These are phyloP conservation scores for Scutellaria barbata DNA, from an alignment of 257 asterid species.

Conservation along the genomic window DNA sequence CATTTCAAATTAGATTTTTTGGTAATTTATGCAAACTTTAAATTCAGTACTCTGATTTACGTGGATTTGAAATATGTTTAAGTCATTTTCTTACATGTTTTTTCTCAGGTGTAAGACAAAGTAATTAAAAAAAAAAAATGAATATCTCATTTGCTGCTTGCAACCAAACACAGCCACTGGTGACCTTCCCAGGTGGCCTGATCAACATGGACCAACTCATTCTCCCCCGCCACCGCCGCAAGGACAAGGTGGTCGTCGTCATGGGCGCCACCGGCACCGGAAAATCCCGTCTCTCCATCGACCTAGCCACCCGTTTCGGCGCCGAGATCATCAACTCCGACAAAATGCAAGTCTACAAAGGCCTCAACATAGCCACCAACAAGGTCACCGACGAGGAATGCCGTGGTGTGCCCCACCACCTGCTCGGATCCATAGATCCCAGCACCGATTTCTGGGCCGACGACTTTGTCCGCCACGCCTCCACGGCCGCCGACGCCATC, in stretches of 20 bases:
- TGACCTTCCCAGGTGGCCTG: constrained; percentile 56
- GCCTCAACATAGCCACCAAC: constrained; percentile 61
- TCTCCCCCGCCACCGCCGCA: constrained; percentile 49
- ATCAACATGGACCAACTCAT: constrained; percentile 57
- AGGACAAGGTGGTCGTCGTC: constrained; percentile 78
- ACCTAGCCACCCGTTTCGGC: constrained; percentile 63
- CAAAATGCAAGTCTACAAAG: constrained; percentile 77
- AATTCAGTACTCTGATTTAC: too few species aligned
- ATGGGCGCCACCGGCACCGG: constrained; percentile 90
- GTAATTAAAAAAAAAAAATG: constrained; percentile 14
- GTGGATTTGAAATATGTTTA: too few species aligned
- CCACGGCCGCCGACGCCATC: constrained; percentile 48
- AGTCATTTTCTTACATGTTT: too few species aligned
- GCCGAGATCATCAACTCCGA: constrained; percentile 82
- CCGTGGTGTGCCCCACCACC: constrained; percentile 69
- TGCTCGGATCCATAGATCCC: constrained; percentile 61
- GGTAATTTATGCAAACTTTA: too few species aligned
- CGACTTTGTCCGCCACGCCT: constrained; percentile 65
- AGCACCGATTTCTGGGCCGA: constrained; percentile 53
- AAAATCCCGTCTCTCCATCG: constrained; percentile 79
- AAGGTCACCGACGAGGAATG: constrained; percentile 68
- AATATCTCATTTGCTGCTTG: constrained; percentile 49
- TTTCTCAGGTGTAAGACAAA: too few species aligned
- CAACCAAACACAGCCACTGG: constrained; percentile 56
- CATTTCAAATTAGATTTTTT: too few species aligned